A percentile compares a stretch with the other conserved stretches of the same genome.
Conservation (phyloP, 345 rosid genomes). For the Acer negundo region DNA sequence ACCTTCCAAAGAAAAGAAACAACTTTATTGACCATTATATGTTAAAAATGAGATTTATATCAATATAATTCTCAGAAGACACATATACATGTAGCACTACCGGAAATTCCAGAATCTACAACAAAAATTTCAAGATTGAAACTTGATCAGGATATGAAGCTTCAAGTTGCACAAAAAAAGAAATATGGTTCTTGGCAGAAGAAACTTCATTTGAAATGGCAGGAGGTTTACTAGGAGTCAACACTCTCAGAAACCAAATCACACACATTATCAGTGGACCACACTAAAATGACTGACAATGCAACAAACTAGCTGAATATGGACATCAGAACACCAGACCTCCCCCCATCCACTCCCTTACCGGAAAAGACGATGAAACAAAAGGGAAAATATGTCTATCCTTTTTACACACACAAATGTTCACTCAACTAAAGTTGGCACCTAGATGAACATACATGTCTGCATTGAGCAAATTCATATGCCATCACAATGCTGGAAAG, state of each 20-base stretch:
- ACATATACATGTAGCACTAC: background rate
- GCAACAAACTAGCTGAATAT: background rate
- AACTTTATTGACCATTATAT: background rate
- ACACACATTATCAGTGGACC: background rate
- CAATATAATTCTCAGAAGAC: background rate
- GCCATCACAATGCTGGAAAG: no score
- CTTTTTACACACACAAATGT: no score
- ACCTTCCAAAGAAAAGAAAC: background rate
- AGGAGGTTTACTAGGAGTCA: background rate
- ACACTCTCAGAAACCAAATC: background rate
- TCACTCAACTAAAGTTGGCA: no score
- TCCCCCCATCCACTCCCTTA: no score
- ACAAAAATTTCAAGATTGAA: background rate
- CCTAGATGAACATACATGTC: no score
- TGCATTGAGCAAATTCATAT: no score
- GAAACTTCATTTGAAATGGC: no score
- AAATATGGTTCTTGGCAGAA: background rate
- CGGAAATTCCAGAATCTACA: background rate
- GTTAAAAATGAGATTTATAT: background rate
- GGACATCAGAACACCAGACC: background rate
- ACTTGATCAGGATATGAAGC: background rate
- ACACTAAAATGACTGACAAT: no score
- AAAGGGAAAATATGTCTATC: background rate
- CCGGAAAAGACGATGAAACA: background rate
- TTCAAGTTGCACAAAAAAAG: background rate